Conservation (phyloP, 441 rosid genomes). For the Flueggea neowawraea region DNA sequence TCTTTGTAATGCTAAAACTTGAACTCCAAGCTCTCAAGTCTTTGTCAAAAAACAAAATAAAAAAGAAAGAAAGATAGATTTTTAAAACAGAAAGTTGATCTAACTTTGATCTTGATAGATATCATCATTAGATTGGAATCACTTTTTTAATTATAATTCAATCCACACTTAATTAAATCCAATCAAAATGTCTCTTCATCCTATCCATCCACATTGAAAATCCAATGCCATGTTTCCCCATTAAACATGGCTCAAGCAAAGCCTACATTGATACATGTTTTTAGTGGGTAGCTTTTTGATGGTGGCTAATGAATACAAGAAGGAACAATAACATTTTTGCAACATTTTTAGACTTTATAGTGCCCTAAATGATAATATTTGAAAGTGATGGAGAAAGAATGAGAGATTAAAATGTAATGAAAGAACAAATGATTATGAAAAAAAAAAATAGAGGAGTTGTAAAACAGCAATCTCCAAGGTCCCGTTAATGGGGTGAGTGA, state of each 20-base stretch:
- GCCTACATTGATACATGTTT: slow-evolving; percentile 32
- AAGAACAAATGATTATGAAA: slow-evolving; percentile 20
- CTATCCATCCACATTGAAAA: slow-evolving; percentile 29
- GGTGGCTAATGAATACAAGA: slow-evolving; percentile 49
- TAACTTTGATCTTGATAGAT: too few relatives aligned
- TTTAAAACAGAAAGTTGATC: too few relatives aligned
- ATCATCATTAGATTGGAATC: not conserved
- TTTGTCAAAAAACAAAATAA: too few relatives aligned
- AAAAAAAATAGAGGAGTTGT: slow-evolving; percentile 28
- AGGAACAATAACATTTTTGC: slow-evolving; percentile 20
- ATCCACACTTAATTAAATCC: slow-evolving; percentile 25
- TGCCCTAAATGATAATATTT: too few relatives aligned
- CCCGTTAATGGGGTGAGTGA: slow-evolving; percentile 25
- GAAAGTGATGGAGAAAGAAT: slow-evolving; percentile 11
- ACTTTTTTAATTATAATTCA: slow-evolving; percentile 9
- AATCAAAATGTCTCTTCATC: slow-evolving; percentile 8
- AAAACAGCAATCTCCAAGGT: slow-evolving; percentile 30
- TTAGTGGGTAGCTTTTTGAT: slow-evolving; percentile 51
- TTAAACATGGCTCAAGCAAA: slow-evolving; percentile 31
- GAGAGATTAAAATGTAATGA: not conserved
- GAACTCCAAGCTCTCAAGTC: too few relatives aligned
- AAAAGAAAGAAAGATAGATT: too few relatives aligned
- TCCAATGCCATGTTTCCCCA: slow-evolving; percentile 37
- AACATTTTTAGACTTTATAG: slow-evolving; percentile 18
- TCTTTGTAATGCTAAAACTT: too few relatives aligned